Conservation (phyloP, 2,329 filamentous ascomycete genomes). For the Westerdykella aurantiaca region DNA sequence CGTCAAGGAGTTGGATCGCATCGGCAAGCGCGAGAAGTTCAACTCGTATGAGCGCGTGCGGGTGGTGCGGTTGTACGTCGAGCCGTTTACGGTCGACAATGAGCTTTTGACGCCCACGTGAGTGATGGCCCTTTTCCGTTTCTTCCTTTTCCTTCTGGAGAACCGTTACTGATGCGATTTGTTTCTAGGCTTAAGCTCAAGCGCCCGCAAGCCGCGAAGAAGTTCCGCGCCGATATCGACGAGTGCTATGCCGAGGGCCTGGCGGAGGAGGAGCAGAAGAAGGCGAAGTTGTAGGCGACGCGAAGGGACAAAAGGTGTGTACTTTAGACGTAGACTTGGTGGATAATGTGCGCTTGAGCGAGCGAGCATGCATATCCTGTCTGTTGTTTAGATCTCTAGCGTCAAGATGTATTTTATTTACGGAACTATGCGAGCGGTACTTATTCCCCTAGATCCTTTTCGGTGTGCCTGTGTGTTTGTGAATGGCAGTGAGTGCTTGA, state of each 20-base stretch:
- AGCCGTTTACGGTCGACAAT: slow-evolving; percentile 92
- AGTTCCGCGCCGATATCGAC: slow-evolving; percentile 53
- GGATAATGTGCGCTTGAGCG: too few species aligned
- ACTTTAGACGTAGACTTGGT: too few species aligned
- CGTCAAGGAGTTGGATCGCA: slow-evolving; percentile 69
- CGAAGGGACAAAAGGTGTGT: too few species aligned
- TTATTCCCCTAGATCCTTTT: too few species aligned
- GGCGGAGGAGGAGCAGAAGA: slow-evolving; percentile 37
- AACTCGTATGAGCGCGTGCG: slow-evolving; percentile 83
- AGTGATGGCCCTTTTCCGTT: too few species aligned
- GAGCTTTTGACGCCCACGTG: slow-evolving; percentile 83
- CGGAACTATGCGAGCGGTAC: too few species aligned
- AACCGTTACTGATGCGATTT: slow-evolving; percentile 10
- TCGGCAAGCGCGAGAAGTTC: slow-evolving; percentile 79
- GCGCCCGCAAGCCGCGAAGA: slow-evolving; percentile 61
- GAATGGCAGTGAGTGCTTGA: too few species aligned
- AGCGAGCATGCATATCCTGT: too few species aligned
- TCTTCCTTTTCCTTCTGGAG: not conserved
- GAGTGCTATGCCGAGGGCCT: slow-evolving; percentile 55
- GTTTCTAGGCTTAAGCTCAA: slow-evolving; percentile 61
- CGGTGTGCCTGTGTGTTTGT: too few species aligned
- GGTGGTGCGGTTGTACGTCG: slow-evolving; percentile 67
- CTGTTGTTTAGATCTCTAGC: too few species aligned
- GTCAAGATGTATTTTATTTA: too few species aligned
- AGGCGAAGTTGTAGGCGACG: slow-evolving; percentile 43